phyloP scores from a whole-genome alignment of 495 filamentous ascomycete species.

The Daldinia vernicosa region DNA sequence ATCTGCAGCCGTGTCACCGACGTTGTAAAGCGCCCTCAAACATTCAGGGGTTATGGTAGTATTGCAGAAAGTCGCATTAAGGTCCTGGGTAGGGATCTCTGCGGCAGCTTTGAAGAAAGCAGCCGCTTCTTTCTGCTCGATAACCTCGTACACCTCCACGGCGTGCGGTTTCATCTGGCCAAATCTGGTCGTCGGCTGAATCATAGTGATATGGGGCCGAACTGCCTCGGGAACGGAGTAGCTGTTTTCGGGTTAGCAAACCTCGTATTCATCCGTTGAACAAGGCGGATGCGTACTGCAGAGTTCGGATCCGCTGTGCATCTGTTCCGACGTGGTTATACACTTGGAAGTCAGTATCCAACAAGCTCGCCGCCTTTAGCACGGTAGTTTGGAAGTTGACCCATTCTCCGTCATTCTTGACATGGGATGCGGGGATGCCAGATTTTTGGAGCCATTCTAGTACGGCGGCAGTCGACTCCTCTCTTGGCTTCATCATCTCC shows the following conservation, averaged over 20 bases:
- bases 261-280: constrained; percentile 17
- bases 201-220: constrained; percentile 65
- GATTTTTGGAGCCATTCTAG: constrained; percentile 59
- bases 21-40: constrained; percentile 66
- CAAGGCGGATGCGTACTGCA: constrained; percentile 39
- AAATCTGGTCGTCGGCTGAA: constrained; percentile 75
- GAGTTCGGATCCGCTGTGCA: constrained; percentile 57
- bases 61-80: constrained; percentile 54
- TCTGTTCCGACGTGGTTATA: constrained; percentile 54
- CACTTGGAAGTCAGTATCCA: constrained; percentile 64
- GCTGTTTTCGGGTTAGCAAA: constrained; percentile 35
- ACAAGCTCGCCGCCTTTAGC: constrained; percentile 60
- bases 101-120: constrained; percentile 19
- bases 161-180: constrained; percentile 35
- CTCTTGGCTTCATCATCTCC: constrained; percentile 58
- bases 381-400: constrained; percentile 63
- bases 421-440: constrained; percentile 52
- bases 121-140: constrained; percentile 27
- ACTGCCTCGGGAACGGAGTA: constrained; percentile 72
- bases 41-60: constrained; percentile 65
- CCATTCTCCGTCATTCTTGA: constrained; percentile 64
- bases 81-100: constrained; percentile 31
- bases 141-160: constrained; percentile 18
- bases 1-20: constrained; percentile 61
- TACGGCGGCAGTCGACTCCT: constrained; percentile 53